Evolutionary conservation across 371 early-diverging fungal species (phyloP).

Genomic region (Mucor piriformis): DNA sequence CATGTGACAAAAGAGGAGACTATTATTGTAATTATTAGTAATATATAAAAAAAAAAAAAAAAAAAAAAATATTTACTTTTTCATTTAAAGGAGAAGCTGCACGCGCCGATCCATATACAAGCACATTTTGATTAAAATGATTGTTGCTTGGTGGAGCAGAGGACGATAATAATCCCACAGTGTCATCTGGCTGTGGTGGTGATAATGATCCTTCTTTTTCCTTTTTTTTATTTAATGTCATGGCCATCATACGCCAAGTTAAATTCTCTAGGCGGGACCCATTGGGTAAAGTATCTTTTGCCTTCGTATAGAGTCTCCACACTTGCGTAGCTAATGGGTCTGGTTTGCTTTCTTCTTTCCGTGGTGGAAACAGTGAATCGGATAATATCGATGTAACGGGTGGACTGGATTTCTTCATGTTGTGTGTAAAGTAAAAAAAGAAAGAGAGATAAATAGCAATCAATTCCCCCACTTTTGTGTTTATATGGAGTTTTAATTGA

Average conservation of each 20-base stretch:
- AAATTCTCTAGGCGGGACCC: constrained; percentile 69
- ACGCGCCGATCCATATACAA: constrained; percentile 29
- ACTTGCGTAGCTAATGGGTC: constrained; percentile 63
- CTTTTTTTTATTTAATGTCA: constrained; percentile 53
- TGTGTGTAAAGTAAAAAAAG: background rate
- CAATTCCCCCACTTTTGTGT: no score
- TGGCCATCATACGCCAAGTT: constrained; percentile 75
- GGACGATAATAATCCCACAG: constrained; percentile 24
- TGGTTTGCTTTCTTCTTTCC: constrained; percentile 26
- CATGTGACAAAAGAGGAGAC: constrained; percentile 13
- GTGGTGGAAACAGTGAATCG: constrained; percentile 28
- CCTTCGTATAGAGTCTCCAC: constrained; percentile 73
- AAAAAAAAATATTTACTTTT: constrained; percentile 4
- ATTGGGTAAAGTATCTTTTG: constrained; percentile 67
- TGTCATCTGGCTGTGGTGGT: constrained; percentile 19
- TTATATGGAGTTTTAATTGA: no score
- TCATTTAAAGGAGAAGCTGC: constrained; percentile 5
- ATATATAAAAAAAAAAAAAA: background rate
- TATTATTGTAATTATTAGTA: constrained; percentile 1
- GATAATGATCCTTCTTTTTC: constrained; percentile 14
- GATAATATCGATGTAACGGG: constrained; percentile 22
- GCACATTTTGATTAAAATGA: constrained; percentile 16
- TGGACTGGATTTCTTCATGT: background rate
- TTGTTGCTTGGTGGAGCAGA: constrained; percentile 34
- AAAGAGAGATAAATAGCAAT: background rate